Evolutionary conservation across 2,329 filamentous ascomycete genomes (phyloP).

Genomic region (Claviceps capensis): DNA sequence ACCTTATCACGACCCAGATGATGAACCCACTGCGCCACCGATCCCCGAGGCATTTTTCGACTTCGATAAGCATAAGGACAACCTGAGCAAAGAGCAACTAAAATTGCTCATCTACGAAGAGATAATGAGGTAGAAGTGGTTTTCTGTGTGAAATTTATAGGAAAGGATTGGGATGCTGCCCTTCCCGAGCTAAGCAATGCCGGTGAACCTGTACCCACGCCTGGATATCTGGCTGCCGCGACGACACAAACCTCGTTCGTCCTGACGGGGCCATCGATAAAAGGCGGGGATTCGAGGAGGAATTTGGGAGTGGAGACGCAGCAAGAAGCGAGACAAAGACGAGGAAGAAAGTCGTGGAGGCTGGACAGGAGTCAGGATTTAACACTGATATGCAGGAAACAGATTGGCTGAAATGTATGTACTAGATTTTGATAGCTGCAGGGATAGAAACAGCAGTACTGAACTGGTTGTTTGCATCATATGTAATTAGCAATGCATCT

Average conservation of each 20-base stretch:
- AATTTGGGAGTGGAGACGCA: neutral
- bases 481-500: neutral
- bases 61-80: constrained; percentile 99
- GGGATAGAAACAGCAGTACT: neutral
- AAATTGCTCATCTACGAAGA: constrained; percentile 97
- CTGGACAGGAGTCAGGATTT: neutral
- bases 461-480: neutral
- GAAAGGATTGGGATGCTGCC: neutral
- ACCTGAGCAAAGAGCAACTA: constrained; percentile 92
- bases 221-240: neutral
- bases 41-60: constrained; percentile 99
- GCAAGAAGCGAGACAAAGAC: neutral
- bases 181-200: neutral
- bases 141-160: neutral
- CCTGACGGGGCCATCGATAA: neutral
- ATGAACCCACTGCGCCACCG: constrained; percentile 90
- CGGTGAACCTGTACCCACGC: neutral
- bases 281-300: neutral
- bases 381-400: neutral
- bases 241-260: neutral
- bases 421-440: neutral
- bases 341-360: neutral
- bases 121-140: constrained; percentile 52
- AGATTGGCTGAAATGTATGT: neutral
- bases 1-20: constrained; percentile 96